Percentiles rank a stretch among this genome's conserved stretches.
Evolutionary conservation across 208 protist species (phyloP).

Genomic region (Leishmania guyanensis): DNA sequence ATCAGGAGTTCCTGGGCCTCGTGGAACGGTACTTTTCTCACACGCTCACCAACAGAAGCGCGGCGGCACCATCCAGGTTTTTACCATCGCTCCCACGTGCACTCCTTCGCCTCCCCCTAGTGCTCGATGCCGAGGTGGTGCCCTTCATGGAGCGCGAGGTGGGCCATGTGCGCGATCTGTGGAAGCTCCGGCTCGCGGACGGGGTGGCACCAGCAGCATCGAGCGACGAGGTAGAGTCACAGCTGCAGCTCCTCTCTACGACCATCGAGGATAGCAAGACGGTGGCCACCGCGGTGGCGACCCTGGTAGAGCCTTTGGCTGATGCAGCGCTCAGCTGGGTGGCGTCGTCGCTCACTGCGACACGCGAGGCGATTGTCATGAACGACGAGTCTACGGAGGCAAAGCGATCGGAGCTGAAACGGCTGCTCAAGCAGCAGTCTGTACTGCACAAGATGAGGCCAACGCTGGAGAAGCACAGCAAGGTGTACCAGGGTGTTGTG

Average conservation of each 20-base stretch:
- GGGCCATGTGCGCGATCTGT: constrained; percentile 8
- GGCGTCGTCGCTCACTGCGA: constrained; percentile 1
- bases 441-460: constrained; percentile 26
- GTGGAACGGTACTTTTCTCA: constrained; percentile 33
- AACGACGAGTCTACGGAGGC: constrained; percentile 74
- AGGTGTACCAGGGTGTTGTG: constrained; percentile 12
- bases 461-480: constrained; percentile 10
- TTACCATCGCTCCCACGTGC: neutral
- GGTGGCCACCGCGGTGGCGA: neutral
- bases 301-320: constrained; percentile 33
- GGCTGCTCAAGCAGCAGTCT: constrained; percentile 38
- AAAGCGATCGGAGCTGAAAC: constrained; percentile 54
- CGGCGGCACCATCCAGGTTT: neutral
- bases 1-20: constrained; percentile 20
- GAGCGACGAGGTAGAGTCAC: neutral
- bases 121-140: constrained; percentile 19
- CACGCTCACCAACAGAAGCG: constrained; percentile 12
- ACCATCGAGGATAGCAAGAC: neutral
- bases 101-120: constrained; percentile 18
- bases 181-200: neutral
- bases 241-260: constrained; percentile 5
- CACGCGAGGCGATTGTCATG: constrained; percentile 29
- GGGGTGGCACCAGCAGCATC: neutral
- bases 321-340: constrained; percentile 16
- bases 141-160: constrained; percentile 22